Evolutionary conservation across 2,329 filamentous ascomycete genomes (phyloP), one percentile per base, ranked within the genome.

Genomic region (Cladosporium sp.): DNA sequence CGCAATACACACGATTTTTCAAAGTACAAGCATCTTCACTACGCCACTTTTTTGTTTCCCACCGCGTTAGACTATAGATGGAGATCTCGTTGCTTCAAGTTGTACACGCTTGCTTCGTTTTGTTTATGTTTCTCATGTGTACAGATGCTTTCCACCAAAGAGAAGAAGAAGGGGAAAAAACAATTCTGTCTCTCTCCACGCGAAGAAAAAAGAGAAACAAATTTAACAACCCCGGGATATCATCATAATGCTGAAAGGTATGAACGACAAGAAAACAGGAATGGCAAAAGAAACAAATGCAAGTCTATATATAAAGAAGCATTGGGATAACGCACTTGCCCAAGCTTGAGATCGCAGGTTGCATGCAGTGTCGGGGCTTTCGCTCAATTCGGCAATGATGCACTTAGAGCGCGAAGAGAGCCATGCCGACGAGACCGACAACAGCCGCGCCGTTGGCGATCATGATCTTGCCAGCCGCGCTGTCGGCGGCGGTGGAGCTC

Each of bases 341-440:
- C 36, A 41, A 41, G 36, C 36, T 41, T 15, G 12, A 38, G 12
- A 12, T 38, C 6, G 36, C 36, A 38, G 36, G 11, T 30, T 4
- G 28, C 28, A 7, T 30, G 28, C 28, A 30, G 7, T 30, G 4
- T 11, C 24, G 24, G 24, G 24, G 24, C 24, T 24, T 18, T 44
- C 41, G n/a, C 24, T 24, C 24, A 44, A 44, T 21, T 14, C 28
- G 41, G 4, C 4, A 6, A 21, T 12, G n/a, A 47, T 47, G n/a
- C 55, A 47, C 34, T 57, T 55, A 64, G 7, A 65, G 57, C 26
- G 63, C 63, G 24, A 65, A 65, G 8, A 59, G 21, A 8, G 63
- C 63, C 8, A 59, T 12, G 30, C 54, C 63, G 14, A 65, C 54
- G 26, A 54, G 36, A 59, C 32, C 63, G 14, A 26, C 54, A n/a